These are phyloP conservation scores for Hyphodiscus hymeniophilus DNA, from an alignment of 495 filamentous ascomycete genomes.

Conservation along the genomic window DNA sequence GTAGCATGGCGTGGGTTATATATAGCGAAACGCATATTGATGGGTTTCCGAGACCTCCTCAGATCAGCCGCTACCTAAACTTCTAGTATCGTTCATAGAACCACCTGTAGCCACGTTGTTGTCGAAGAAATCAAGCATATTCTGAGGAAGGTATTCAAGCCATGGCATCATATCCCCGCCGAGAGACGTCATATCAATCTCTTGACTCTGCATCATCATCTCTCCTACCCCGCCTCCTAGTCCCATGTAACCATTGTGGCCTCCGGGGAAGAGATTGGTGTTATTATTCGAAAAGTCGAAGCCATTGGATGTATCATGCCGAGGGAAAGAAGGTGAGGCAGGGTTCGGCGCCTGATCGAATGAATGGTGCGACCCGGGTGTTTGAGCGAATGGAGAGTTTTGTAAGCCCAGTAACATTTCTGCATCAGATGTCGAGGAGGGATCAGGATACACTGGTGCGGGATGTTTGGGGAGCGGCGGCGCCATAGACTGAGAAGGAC, in stretches of 20 bases:
- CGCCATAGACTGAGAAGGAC: constrained; percentile 22
- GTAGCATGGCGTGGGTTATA: too few relatives aligned
- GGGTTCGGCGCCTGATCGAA: constrained; percentile 21
- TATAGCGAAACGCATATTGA: too few relatives aligned
- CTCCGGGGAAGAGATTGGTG: constrained; percentile 13
- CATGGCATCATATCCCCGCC: constrained; percentile 55
- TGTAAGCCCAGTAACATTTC: constrained; percentile 26
- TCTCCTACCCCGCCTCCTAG: constrained; percentile 32
- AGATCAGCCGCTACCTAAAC: not conserved
- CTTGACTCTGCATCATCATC: constrained; percentile 64
- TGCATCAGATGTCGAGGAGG: constrained; percentile 20
- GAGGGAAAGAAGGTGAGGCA: constrained; percentile 22
- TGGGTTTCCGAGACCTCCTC: too few relatives aligned
- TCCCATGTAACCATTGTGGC: constrained; percentile 30
- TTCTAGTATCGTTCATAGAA: not conserved
- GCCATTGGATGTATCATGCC: constrained; percentile 24
- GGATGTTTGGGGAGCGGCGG: constrained; percentile 20
- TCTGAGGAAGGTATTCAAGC: constrained; percentile 60
- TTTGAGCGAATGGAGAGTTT: constrained; percentile 18
- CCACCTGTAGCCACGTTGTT: constrained; percentile 4
- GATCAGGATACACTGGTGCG: constrained; percentile 6
- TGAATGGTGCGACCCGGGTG: constrained; percentile 7
- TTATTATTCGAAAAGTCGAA: constrained; percentile 26
- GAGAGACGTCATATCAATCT: constrained; percentile 53
- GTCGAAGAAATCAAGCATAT: constrained; percentile 50